Percentiles rank a stretch among this genome's conserved stretches.
phyloP scores from a whole-genome alignment of 257 asterid species.

The Leptodermis oblonga region DNA sequence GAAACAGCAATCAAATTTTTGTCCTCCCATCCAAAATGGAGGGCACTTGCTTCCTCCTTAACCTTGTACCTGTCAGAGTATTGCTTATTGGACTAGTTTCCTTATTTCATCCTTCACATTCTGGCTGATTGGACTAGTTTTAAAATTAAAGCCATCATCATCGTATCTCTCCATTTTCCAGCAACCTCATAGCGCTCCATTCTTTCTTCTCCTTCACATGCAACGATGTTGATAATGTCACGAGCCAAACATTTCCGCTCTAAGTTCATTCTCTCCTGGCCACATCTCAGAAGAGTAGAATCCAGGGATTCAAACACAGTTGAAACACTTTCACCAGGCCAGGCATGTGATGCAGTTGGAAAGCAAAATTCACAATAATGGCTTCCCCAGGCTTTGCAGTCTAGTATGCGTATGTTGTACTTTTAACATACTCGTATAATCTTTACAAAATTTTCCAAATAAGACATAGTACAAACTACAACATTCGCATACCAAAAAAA shows the following conservation, averaged over 20 bases:
- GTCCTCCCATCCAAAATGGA: constrained; percentile 89
- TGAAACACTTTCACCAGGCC: constrained; percentile 91
- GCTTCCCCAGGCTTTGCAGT: constrained; percentile 59
- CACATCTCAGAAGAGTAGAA: constrained; percentile 60
- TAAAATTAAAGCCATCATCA: constrained; percentile 94
- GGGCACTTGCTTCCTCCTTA: too few species aligned
- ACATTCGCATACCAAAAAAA: too few species aligned
- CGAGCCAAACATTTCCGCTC: too few species aligned
- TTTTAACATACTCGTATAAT: too few species aligned
- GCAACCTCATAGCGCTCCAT: constrained; percentile 88
- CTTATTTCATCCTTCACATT: constrained; percentile 48
- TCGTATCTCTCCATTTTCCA: constrained; percentile 91
- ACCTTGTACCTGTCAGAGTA: constrained; percentile 66
- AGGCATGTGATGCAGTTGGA: constrained; percentile 97
- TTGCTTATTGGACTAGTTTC: constrained; percentile 43
- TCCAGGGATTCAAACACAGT: constrained; percentile 77
- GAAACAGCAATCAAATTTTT: constrained; percentile 68
- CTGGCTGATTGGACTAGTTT: constrained; percentile 48
- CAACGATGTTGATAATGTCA: too few species aligned
- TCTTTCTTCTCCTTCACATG: too few species aligned
- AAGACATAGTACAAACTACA: too few species aligned
- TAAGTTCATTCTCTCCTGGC: constrained; percentile 82
- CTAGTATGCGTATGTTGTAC: too few species aligned
- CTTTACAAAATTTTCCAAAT: too few species aligned
- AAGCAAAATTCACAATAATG: constrained; percentile 71